phyloP scores from a whole-genome alignment of 2,329 filamentous ascomycete genomes.

The Cadophora sp. region DNA sequence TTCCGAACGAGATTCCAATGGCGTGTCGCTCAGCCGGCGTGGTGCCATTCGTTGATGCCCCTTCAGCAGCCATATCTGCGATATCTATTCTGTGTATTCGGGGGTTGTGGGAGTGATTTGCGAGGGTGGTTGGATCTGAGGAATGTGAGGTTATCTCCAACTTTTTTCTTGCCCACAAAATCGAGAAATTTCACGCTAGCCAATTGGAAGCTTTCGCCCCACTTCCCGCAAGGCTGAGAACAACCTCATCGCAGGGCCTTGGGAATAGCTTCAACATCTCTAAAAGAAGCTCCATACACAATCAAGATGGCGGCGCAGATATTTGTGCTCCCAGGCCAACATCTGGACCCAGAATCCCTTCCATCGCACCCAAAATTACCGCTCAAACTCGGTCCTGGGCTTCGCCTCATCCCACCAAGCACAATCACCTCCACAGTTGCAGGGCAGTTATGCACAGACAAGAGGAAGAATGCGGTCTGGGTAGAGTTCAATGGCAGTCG shows the following conservation, averaged over 20 bases:
- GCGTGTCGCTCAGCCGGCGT: slow-evolving; percentile 68
- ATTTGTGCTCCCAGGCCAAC: slow-evolving; percentile 84
- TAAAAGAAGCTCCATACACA: not conserved
- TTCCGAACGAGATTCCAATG: slow-evolving; percentile 98
- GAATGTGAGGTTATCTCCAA: slow-evolving; percentile 26
- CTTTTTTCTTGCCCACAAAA: slow-evolving; percentile 37
- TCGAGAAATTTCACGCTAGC: slow-evolving; percentile 44
- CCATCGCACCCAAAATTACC: slow-evolving; percentile 73
- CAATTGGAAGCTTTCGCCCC: slow-evolving; percentile 27
- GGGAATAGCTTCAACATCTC: slow-evolving; percentile 22
- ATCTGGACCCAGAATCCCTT: slow-evolving; percentile 68
- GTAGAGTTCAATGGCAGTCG: slow-evolving; percentile 75
- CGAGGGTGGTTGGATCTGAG: slow-evolving; percentile 14
- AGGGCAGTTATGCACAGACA: slow-evolving; percentile 71
- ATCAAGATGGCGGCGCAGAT: slow-evolving; percentile 50
- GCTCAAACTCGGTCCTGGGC: slow-evolving; percentile 82
- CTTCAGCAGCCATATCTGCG: slow-evolving; percentile 43
- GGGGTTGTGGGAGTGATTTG: not conserved
- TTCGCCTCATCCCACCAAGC: slow-evolving; percentile 81
- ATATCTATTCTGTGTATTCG: not conserved
- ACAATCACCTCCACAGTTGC: slow-evolving; percentile 73
- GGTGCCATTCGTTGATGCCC: slow-evolving; percentile 34
- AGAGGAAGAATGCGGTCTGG: slow-evolving; percentile 78
- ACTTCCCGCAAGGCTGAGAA: slow-evolving; percentile 43
- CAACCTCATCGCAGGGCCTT: slow-evolving; percentile 13